phyloP scores from a whole-genome alignment of 1,284 basidiomycete genomes.

The Ganoderma boninense region DNA sequence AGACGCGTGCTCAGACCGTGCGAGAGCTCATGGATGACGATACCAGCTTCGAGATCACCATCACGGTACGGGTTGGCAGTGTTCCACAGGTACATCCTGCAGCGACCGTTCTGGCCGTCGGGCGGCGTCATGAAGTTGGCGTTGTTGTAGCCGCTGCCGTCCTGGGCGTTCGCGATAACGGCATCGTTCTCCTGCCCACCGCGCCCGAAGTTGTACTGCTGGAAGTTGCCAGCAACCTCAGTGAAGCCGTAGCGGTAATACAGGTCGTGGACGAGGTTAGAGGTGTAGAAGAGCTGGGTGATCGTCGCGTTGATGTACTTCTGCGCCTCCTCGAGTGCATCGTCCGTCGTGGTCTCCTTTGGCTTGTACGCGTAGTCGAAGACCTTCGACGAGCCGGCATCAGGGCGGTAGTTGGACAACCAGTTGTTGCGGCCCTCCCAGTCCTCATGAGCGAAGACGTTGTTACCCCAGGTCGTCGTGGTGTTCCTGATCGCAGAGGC shows the following conservation, averaged over 20 bases:
- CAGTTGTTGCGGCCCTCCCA: conserved; percentile 86
- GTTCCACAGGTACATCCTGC: conserved; percentile 98
- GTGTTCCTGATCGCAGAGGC: conserved; percentile 66
- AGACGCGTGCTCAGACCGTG: conserved; percentile 94
- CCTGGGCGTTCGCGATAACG: conserved; percentile 95
- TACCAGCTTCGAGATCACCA: conserved; percentile 94
- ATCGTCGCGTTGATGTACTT: conserved; percentile 88
- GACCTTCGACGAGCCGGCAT: conserved; percentile 57
- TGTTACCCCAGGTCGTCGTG: conserved; percentile 90
- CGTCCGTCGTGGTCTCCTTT: conserved; percentile 53
- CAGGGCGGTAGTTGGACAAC: conserved; percentile 84
- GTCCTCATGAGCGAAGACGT: conserved; percentile 90
- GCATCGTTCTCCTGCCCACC: conserved; percentile 90
- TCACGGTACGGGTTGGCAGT: conserved; percentile 90
- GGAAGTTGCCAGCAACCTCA: conserved; percentile 95
- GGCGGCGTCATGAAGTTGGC: conserved; percentile 88
- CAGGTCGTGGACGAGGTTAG: conserved; percentile 84
- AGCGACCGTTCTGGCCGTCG: conserved; percentile 80
- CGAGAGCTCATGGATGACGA: conserved; percentile 89
- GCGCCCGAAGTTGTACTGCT: conserved; percentile 93
- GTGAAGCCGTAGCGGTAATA: conserved; percentile 87
- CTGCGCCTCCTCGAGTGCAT: conserved; percentile 71
- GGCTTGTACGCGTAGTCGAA: conserved; percentile 82
- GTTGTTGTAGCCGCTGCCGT: conserved; percentile 92
- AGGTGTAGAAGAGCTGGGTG: conserved; percentile 93